phyloP scores from a whole-genome alignment of 495 filamentous ascomycete genomes.

The Talaromyces proteolyticus region DNA sequence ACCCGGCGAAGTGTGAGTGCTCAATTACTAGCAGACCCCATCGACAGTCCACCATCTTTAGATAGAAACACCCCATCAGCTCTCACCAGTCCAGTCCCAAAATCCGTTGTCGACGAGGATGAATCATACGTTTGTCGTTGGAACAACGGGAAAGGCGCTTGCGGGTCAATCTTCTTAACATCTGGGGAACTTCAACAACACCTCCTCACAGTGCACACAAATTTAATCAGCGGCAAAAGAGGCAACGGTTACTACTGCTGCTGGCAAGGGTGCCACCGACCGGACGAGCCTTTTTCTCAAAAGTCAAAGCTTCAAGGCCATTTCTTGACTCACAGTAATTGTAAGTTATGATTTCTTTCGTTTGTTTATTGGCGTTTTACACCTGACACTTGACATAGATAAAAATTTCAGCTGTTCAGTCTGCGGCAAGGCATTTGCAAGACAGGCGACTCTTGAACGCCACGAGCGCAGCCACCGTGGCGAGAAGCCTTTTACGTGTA shows the following conservation, averaged over 20 bases:
- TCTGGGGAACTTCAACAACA: conserved; percentile 37
- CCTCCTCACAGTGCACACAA: conserved; percentile 33
- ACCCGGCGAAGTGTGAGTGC: conserved; percentile 39
- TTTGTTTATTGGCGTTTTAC: neutral
- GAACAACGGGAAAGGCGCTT: conserved; percentile 25
- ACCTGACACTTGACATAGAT: conserved; percentile 17
- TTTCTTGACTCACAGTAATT: conserved; percentile 43
- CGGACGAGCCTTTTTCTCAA: conserved; percentile 41
- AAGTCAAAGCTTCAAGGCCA: conserved; percentile 47
- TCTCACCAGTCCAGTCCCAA: conserved; percentile 36
- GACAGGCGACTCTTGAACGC: conserved; percentile 40
- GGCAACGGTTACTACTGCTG: conserved; percentile 44
- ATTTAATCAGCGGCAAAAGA: conserved; percentile 34
- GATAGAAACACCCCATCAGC: conserved; percentile 32
- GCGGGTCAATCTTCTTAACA: conserved; percentile 29
- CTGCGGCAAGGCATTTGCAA: conserved; percentile 41
- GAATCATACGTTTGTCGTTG: conserved; percentile 35
- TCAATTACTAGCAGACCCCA: conserved; percentile 31
- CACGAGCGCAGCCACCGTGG: conserved; percentile 49
- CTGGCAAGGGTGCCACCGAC: conserved; percentile 41
- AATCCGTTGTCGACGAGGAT: conserved; percentile 26
- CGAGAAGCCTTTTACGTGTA: conserved; percentile 44
- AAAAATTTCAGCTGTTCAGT: conserved; percentile 41
- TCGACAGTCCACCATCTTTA: conserved; percentile 38
- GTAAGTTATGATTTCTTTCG: conserved; percentile 14